Evolutionary conservation across 2,329 filamentous ascomycete species (phyloP).

Genomic region (Apiospora phragmitis): DNA sequence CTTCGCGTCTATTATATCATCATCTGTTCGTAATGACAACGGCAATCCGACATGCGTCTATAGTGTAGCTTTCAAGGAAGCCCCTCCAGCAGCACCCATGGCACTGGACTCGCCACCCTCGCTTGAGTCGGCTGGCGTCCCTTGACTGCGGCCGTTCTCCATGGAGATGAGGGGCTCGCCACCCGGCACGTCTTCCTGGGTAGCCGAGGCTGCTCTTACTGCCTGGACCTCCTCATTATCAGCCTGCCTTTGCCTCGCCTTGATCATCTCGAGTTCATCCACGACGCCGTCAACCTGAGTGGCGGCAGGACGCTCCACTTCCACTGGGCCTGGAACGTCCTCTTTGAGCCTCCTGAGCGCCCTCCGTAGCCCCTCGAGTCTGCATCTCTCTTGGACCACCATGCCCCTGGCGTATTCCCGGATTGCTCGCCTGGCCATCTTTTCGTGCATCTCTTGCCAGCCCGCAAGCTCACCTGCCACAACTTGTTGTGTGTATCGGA

Average conservation of each 20-base stretch:
- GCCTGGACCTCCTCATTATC: slow-evolving; percentile 3
- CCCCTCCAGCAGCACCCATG: slow-evolving; percentile 8
- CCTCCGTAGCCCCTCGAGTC: slow-evolving; percentile 77
- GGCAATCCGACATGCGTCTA: background rate
- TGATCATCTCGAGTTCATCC: slow-evolving; percentile 8
- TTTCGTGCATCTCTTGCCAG: slow-evolving; percentile 88
- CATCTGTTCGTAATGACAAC: background rate
- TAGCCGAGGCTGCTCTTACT: slow-evolving; percentile 5
- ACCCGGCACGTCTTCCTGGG: background rate
- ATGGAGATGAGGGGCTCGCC: background rate
- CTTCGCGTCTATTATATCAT: slow-evolving; percentile 2
- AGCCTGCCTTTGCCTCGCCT: background rate
- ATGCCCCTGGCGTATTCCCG: slow-evolving; percentile 75
- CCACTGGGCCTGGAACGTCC: slow-evolving; percentile 18
- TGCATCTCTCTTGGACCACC: slow-evolving; percentile 76
- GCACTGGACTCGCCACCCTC: slow-evolving; percentile 10
- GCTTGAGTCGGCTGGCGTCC: background rate
- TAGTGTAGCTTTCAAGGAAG: background rate
- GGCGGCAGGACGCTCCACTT: background rate
- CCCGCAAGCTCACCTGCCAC: slow-evolving; percentile 89
- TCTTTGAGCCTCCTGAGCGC: slow-evolving; percentile 66
- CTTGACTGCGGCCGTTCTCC: background rate
- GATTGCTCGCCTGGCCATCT: slow-evolving; percentile 72
- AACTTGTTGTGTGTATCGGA: slow-evolving; percentile 90
- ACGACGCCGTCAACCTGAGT: slow-evolving; percentile 6